Evolutionary conservation across 352 stramenopile species (phyloP).

Genomic region (Phytopythium helicoides): DNA sequence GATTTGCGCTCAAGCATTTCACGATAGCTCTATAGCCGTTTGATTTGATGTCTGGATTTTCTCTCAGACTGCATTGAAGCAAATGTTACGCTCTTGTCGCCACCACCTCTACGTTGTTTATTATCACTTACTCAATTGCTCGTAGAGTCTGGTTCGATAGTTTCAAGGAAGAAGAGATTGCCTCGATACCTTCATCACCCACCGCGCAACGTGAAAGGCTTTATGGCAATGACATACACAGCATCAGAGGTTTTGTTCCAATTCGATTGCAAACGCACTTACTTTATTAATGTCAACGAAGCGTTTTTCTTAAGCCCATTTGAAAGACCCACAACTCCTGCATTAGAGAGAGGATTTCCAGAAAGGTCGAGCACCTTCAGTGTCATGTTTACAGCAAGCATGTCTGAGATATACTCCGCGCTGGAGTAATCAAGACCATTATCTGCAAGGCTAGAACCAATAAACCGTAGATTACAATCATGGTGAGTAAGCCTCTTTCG

Average conservation of each 20-base stretch:
- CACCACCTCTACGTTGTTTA: no score
- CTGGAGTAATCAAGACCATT: conserved; percentile 65
- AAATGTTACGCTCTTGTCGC: no score
- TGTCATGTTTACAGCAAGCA: conserved; percentile 54
- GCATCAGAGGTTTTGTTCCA: no score
- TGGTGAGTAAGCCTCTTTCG: no score
- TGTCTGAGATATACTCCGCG: conserved; percentile 33
- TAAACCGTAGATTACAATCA: no score
- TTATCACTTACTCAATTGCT: conserved; percentile 26
- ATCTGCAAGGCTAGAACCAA: conserved; percentile 33
- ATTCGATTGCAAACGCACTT: no score
- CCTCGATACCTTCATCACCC: conserved; percentile 37
- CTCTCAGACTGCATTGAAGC: conserved; percentile 19
- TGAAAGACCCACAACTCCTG: conserved; percentile 38
- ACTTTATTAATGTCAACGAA: conserved; percentile 44
- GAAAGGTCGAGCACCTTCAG: conserved; percentile 39
- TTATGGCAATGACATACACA: no score
- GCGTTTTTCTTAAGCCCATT: conserved; percentile 54
- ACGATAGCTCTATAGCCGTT: conserved; percentile 40
- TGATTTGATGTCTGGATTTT: conserved; percentile 46
- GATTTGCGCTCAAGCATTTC: conserved; percentile 44
- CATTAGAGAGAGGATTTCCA: conserved; percentile 45
- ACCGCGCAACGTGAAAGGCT: conserved; percentile 43
- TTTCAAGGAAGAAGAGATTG: conserved; percentile 24
- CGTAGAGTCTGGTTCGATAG: conserved; percentile 55